phyloP scores from a whole-genome alignment of 1,284 basidiomycete species.

The Moesziomyces sp. region DNA sequence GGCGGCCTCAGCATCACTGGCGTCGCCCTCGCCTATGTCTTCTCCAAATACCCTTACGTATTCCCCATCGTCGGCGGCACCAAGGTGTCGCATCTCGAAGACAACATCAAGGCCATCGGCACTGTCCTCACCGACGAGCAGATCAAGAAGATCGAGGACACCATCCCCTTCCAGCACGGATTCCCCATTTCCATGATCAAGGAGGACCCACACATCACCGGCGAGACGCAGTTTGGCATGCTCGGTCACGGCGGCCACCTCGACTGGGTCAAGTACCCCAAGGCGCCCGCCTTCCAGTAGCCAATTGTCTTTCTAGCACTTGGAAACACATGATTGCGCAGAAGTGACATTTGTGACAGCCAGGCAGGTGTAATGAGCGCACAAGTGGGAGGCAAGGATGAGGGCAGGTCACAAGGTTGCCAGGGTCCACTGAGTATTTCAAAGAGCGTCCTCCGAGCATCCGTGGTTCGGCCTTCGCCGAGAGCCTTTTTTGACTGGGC shows the following conservation, averaged over 20 bases:
- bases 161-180: conserved; percentile 53
- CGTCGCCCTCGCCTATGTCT: conserved; percentile 48
- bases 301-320: background rate
- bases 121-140: conserved; percentile 48
- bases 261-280: conserved; percentile 46
- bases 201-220: conserved; percentile 28
- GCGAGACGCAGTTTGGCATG: conserved; percentile 20
- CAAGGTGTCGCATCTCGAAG: conserved; percentile 51
- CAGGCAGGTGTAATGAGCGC: too few species aligned
- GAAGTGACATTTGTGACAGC: background rate
- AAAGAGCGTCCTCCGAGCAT: background rate
- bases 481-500: background rate
- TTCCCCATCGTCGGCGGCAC: conserved; percentile 54
- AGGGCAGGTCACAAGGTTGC: background rate
- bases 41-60: conserved; percentile 43
- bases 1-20: conserved; percentile 36
- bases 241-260: conserved; percentile 41
- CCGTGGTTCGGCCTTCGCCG: background rate
- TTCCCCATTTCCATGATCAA: conserved; percentile 55
- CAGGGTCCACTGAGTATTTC: too few species aligned
- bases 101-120: conserved; percentile 51
- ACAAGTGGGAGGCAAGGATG: too few species aligned
- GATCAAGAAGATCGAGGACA: conserved; percentile 51
- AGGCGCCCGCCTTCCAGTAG: conserved; percentile 39
- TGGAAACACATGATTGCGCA: background rate